Conservation (phyloP, 2,329 filamentous ascomycete species). For the Ophiostoma sp. region DNA sequence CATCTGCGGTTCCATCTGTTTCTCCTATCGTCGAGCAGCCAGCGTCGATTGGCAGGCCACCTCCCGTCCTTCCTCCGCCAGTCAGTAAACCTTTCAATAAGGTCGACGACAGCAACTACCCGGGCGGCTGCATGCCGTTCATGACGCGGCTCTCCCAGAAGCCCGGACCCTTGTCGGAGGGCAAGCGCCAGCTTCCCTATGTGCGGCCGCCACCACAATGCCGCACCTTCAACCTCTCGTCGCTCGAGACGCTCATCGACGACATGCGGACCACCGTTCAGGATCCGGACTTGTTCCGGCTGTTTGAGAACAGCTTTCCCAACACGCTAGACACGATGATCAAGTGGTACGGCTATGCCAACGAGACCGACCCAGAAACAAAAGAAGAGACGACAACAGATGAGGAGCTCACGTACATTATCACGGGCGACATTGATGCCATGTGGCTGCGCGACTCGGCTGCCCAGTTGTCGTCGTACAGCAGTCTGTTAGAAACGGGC, state of each 20-base stretch:
- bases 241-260: conserved; percentile 74
- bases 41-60: not conserved
- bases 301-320: conserved; percentile 72
- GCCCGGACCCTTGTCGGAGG: conserved; percentile 68
- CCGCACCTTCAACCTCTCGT: conserved; percentile 75
- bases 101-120: conserved; percentile 8
- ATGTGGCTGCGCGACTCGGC: conserved; percentile 43
- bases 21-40: too few species aligned
- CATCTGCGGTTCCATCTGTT: not conserved
- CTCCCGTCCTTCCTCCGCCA: not conserved
- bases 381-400: conserved; percentile 8
- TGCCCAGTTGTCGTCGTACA: conserved; percentile 76
- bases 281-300: conserved; percentile 71
- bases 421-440: conserved; percentile 35
- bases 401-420: conserved; percentile 67
- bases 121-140: conserved; percentile 25
- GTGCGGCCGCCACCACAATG: conserved; percentile 76
- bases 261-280: conserved; percentile 68
- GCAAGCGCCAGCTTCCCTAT: conserved; percentile 72
- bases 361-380: conserved; percentile 21
- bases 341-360: conserved; percentile 32
- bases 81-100: not conserved
- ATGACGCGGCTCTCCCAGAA: conserved; percentile 30
- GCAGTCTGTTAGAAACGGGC: conserved; percentile 57
- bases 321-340: conserved; percentile 58